phyloP scores from a whole-genome alignment of 306 rosid genomes.

The Castanea mollissima region DNA sequence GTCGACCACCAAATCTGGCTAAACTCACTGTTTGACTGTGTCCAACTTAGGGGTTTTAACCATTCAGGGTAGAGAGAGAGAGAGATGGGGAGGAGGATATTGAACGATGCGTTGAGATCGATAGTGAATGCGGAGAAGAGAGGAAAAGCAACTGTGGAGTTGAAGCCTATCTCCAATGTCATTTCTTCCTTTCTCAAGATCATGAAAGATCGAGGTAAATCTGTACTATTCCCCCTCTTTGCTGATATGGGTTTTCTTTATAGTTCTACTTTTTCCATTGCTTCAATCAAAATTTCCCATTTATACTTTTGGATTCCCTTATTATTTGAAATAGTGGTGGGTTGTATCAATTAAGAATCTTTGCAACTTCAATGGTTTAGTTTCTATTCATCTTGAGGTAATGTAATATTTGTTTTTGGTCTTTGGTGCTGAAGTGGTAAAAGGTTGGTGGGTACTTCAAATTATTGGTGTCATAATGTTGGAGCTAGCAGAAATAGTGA shows the following conservation, averaged over 20 bases:
- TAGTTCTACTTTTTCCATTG: neutral
- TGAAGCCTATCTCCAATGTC: constrained; percentile 67
- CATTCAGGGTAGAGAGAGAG: neutral
- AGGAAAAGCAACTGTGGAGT: constrained; percentile 67
- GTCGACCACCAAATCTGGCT: no score
- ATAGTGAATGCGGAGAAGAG: constrained; percentile 86
- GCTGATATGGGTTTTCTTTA: neutral
- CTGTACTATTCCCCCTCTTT: neutral
- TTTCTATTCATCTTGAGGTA: no score
- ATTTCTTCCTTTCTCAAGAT: constrained; percentile 77
- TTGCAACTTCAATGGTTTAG: no score
- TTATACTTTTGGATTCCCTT: neutral
- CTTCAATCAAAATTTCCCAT: neutral
- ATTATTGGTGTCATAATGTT: no score
- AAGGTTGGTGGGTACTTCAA: no score
- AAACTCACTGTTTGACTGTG: neutral
- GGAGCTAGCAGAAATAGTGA: no score
- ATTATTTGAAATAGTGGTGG: neutral
- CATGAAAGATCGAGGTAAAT: constrained; percentile 78
- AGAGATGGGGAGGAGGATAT: constrained; percentile 76
- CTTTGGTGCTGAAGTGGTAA: no score
- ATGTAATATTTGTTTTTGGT: no score
- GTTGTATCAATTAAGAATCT: neutral
- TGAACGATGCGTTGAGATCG: constrained; percentile 72
- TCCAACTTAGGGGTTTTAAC: neutral